phyloP scores from a whole-genome alignment of 2,329 filamentous ascomycete genomes.

The Cytospora schulzeri region DNA sequence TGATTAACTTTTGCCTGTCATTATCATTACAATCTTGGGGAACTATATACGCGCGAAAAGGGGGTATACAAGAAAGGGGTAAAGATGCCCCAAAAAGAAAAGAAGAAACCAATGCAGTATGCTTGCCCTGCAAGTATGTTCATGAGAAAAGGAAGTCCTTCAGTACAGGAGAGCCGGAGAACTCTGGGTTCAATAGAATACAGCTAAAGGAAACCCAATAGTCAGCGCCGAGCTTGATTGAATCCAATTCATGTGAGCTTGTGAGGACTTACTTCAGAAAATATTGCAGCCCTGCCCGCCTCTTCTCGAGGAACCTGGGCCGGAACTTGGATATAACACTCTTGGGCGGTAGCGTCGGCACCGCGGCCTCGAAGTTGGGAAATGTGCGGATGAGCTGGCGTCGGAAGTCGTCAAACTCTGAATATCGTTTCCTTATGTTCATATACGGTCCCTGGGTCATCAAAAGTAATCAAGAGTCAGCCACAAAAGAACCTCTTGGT shows the following conservation, averaged over 20 bases:
- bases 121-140: slow-evolving; percentile 29
- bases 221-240: background rate
- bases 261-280: slow-evolving; percentile 79
- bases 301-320: slow-evolving; percentile 80
- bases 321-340: slow-evolving; percentile 86
- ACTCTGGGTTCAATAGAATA: slow-evolving; percentile 89
- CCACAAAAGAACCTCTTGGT: no score
- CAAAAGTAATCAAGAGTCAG: background rate
- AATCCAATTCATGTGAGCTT: background rate
- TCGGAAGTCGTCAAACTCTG: slow-evolving; percentile 87
- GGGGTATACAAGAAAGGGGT: slow-evolving; percentile 22
- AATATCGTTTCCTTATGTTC: slow-evolving; percentile 75
- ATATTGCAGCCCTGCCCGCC: slow-evolving; percentile 81
- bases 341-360: slow-evolving; percentile 90
- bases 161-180: slow-evolving; percentile 84
- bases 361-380: slow-evolving; percentile 78
- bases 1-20: slow-evolving; percentile 1
- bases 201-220: slow-evolving; percentile 59
- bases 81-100: background rate
- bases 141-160: slow-evolving; percentile 84
- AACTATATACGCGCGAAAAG: slow-evolving; percentile 17
- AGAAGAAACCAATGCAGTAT: background rate
- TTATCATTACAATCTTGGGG: slow-evolving; percentile 27
- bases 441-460: slow-evolving; percentile 57
- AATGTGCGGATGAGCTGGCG: slow-evolving; percentile 75